Base-by-base conservation (phyloP, 1,284 basidiomycete species). In the Jaminaea rosea region DNA sequence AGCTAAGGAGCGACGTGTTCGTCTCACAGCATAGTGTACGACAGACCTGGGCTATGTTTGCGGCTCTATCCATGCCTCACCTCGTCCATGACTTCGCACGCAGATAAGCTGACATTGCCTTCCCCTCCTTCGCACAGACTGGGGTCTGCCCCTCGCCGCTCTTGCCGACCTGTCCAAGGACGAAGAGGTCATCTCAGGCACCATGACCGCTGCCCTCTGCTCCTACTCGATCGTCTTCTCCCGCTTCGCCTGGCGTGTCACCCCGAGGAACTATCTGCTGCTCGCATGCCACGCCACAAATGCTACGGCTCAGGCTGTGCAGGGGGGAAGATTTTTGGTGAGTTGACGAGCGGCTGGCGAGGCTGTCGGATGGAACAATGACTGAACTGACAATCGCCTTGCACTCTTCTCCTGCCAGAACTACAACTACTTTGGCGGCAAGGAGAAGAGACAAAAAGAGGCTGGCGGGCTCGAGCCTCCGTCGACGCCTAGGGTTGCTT, bases 111-210 rank as follows among this genome's bases (percentile, higher is more conserved):
- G n/a, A n/a, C n/a, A n/a, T n/a, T n/a, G n/a, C n/a, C n/a, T n/a
- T n/a, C n/a, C n/a, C n/a, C n/a, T n/a, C n/a, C n/a, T n/a, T n/a
- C n/a, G n/a, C 36, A 67, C 71, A 32, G 72, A 73, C 61, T 73
- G 71, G 71, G 64, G 69, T 42, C 55, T 73, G n/a, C 71, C 71
- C 8, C 59, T 73, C 23, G 71, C 71, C 3, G 71, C 71, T 1
- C 56, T 73, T 32, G 60, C 69, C 26, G 71, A 73, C 48, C 49
- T 73, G 26, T 58, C 61, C 50, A 73, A 72, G 58, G 61, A 70
- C 47, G 66, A 69, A 46, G 62, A 68, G 47, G 56, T 73, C 58
- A 73, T 73, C 41, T 70, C 67, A 26, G 65, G 65, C 1, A 59
- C 67, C 47, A 73, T 73, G 71, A 65, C 61, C 26, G 52, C 54